These are phyloP conservation scores for Globomyces sp. DNA, from an alignment of 371 early-diverging fungal species.

Conservation along the genomic window DNA sequence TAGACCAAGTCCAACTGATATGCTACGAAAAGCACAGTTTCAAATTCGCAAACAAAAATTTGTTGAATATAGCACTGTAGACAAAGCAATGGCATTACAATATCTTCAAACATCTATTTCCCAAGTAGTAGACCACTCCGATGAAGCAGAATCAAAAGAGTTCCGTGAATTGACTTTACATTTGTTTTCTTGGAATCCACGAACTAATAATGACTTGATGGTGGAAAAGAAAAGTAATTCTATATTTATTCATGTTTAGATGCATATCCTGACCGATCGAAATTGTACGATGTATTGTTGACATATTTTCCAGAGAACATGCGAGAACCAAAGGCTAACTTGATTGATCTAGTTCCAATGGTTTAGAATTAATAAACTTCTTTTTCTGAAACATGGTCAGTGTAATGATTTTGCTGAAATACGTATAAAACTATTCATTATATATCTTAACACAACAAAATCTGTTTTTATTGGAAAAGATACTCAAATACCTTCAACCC, in stretches of 20 bases:
- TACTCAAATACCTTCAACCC: constrained; percentile 29
- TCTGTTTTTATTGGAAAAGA: too few species aligned
- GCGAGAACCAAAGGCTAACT: constrained; percentile 74
- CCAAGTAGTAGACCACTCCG: constrained; percentile 64
- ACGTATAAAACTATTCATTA: too few species aligned
- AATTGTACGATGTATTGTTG: constrained; percentile 68
- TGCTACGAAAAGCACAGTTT: constrained; percentile 62
- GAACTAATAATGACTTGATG: neutral
- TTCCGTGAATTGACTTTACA: constrained; percentile 64
- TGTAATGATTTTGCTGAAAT: too few species aligned
- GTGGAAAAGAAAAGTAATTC: neutral
- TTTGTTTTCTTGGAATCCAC: constrained; percentile 46
- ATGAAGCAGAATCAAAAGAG: constrained; percentile 58
- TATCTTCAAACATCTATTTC: constrained; percentile 67
- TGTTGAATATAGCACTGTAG: constrained; percentile 57
- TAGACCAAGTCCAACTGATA: constrained; percentile 61
- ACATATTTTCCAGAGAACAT: constrained; percentile 74
- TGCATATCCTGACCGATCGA: constrained; percentile 50
- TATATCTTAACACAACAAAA: too few species aligned
- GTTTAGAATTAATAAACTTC: neutral
- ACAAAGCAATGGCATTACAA: constrained; percentile 50
- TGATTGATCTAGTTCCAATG: constrained; percentile 63
- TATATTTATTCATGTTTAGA: constrained; percentile 13
- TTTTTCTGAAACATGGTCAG: neutral
- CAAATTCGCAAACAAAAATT: constrained; percentile 68